A percentile compares a stretch with the other conserved stretches of the same genome.
These are phyloP conservation scores for Ascobolus immersus DNA, from an alignment of 495 filamentous ascomycete species.

Conservation along the genomic window DNA sequence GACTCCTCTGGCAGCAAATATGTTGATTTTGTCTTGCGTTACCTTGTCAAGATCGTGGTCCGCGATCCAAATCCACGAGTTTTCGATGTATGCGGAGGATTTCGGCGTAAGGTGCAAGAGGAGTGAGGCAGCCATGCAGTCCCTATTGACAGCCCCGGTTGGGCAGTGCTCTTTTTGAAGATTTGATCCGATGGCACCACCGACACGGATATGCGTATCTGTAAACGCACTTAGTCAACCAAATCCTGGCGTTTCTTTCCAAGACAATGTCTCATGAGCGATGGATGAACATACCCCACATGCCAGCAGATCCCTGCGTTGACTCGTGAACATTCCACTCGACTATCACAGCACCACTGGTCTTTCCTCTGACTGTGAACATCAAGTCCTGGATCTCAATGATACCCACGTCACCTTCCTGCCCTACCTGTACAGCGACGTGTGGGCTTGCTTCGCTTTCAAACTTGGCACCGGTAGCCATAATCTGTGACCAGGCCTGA, in stretches of 20 bases:
- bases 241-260: too few relatives aligned
- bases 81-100: conserved; percentile 30
- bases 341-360: conserved; percentile 68
- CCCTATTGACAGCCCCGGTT: conserved; percentile 14
- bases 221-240: too few relatives aligned
- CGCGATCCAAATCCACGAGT: conserved; percentile 34
- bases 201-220: conserved; percentile 31
- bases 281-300: too few relatives aligned
- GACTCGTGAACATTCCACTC: conserved; percentile 43
- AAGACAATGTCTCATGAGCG: too few relatives aligned
- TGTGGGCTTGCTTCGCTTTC: conserved; percentile 40
- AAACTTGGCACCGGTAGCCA: conserved; percentile 54
- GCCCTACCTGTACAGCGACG: conserved; percentile 51
- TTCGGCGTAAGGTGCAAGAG: conserved; percentile 24
- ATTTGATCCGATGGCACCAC: conserved; percentile 25
- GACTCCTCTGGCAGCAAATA: conserved; percentile 81
- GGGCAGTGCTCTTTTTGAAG: conserved; percentile 15
- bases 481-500: conserved; percentile 72
- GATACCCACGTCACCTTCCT: conserved; percentile 47
- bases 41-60: conserved; percentile 34
- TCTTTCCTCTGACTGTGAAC: conserved; percentile 49
- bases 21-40: conserved; percentile 48
- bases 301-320: too few relatives aligned
- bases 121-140: conserved; percentile 27
- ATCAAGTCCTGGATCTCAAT: conserved; percentile 71